Evolutionary conservation across 2,329 filamentous ascomycete genomes (phyloP).

Genomic region (Fusarium fracticaudum): DNA sequence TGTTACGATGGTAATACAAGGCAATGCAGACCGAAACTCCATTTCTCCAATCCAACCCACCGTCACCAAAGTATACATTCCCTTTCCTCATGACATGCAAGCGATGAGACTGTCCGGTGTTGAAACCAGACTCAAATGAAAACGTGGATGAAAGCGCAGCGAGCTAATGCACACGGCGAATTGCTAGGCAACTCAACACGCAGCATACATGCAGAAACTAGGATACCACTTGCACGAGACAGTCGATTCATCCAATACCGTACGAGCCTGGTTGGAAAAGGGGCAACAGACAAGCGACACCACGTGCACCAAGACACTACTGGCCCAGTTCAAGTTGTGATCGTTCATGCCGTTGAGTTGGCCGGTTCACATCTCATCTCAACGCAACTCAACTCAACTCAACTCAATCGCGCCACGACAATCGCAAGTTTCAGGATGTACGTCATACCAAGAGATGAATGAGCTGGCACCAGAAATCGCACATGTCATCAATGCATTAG

Average conservation of each 20-base stretch:
- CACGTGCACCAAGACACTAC: conserved; percentile 19
- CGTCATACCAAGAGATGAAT: conserved; percentile 38
- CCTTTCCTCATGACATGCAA: conserved; percentile 35
- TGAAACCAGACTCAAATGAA: conserved; percentile 19
- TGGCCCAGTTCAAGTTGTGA: conserved; percentile 11
- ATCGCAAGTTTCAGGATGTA: conserved; percentile 40
- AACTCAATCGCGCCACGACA: conserved; percentile 14
- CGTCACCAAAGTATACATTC: conserved; percentile 26
- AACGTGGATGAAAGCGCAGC: conserved; percentile 10
- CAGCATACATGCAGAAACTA: conserved; percentile 35
- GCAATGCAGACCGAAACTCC: conserved; percentile 30
- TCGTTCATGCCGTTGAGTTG: conserved; percentile 8
- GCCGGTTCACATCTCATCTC: conserved; percentile 29
- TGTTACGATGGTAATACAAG: conserved; percentile 33
- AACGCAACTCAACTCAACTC: conserved; percentile 21
- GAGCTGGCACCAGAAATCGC: conserved; percentile 40
- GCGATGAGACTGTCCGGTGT: conserved; percentile 18
- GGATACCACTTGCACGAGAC: conserved; percentile 36
- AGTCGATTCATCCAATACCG: conserved; percentile 32
- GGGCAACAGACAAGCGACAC: conserved; percentile 6
- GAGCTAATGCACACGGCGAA: conserved; percentile 7
- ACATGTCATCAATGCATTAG: conserved; percentile 43
- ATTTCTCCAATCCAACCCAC: conserved; percentile 22
- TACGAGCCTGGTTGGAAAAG: conserved; percentile 18
- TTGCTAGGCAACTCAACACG: conserved; percentile 8